These are phyloP conservation scores for Erysiphe pulchra DNA, from an alignment of 2,329 filamentous ascomycete species.

Conservation along the genomic window DNA sequence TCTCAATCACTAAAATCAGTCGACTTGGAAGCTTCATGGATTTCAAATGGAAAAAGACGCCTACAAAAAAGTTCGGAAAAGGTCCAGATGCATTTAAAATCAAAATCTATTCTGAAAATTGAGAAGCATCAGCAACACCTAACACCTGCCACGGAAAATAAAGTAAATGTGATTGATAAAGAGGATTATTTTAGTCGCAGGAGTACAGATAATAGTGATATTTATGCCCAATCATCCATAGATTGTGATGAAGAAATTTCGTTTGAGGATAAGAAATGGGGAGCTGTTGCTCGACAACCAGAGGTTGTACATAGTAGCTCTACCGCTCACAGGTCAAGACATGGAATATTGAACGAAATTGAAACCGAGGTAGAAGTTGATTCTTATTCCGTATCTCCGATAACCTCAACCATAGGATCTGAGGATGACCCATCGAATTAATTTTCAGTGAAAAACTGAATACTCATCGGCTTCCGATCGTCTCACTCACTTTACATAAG, in stretches of 20 bases:
- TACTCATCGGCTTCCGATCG: too few relatives aligned
- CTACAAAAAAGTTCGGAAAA: conserved; percentile 21
- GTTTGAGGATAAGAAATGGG: conserved; percentile 12
- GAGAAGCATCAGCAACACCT: conserved; percentile 25
- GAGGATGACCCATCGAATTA: too few relatives aligned
- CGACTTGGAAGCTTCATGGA: conserved; percentile 88
- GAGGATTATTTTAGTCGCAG: conserved; percentile 48
- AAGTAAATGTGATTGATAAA: conserved; percentile 24
- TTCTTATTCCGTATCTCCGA: background rate
- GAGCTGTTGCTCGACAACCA: conserved; percentile 20
- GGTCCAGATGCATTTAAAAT: conserved; percentile 11
- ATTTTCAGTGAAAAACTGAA: too few relatives aligned
- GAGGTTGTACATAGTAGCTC: conserved; percentile 34
- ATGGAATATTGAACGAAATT: conserved; percentile 21
- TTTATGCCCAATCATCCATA: conserved; percentile 17
- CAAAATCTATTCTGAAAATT: conserved; percentile 16
- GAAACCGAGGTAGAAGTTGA: conserved; percentile 4
- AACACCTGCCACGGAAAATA: conserved; percentile 37
- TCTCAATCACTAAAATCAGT: conserved; percentile 81
- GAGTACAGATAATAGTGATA: conserved; percentile 15
- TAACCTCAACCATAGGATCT: too few relatives aligned
- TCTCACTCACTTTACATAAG: too few relatives aligned
- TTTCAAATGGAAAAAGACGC: conserved; percentile 41
- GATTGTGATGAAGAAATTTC: conserved; percentile 17
- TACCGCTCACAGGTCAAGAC: conserved; percentile 29